Conservation (phyloP, 2,329 filamentous ascomycete genomes). For the Verticillium klebahnii region DNA sequence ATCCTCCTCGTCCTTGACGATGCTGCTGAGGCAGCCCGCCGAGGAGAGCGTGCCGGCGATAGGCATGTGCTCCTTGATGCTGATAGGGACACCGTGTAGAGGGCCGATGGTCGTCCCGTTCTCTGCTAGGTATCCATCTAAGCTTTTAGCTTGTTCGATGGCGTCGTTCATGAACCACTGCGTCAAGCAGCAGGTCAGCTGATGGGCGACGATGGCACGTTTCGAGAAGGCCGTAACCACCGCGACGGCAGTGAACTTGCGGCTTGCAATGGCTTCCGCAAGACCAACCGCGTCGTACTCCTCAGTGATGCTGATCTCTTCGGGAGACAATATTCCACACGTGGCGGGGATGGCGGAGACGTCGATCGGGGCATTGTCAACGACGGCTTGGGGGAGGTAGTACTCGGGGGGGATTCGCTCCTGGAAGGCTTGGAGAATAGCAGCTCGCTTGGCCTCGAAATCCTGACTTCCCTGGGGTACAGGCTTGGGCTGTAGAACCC, state of each 20-base stretch:
- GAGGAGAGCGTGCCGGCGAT: slow-evolving; percentile 43
- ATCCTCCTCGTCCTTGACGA: slow-evolving; percentile 46
- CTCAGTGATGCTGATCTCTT: slow-evolving; percentile 45
- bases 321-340: slow-evolving; percentile 36
- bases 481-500: not conserved
- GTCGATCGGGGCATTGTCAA: slow-evolving; percentile 22
- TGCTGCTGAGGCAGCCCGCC: slow-evolving; percentile 45
- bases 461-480: slow-evolving; percentile 14
- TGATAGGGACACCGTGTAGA: slow-evolving; percentile 46
- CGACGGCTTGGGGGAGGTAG: slow-evolving; percentile 20
- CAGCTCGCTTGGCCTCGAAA: slow-evolving; percentile 17
- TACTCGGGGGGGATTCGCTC: slow-evolving; percentile 24
- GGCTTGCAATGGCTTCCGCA: slow-evolving; percentile 29
- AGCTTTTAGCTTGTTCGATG: slow-evolving; percentile 19
- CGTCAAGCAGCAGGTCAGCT: slow-evolving; percentile 23
- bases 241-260: slow-evolving; percentile 29
- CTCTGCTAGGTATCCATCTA: slow-evolving; percentile 29
- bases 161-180: slow-evolving; percentile 40
- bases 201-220: slow-evolving; percentile 21
- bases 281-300: slow-evolving; percentile 37
- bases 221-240: slow-evolving; percentile 29
- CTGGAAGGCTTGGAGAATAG: slow-evolving; percentile 23
- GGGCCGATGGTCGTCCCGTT: slow-evolving; percentile 45
- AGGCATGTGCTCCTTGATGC: slow-evolving; percentile 46
- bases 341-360: slow-evolving; percentile 24